Conservation (phyloP, 768 basidiomycete species). For the Boletus rex-veris region DNA sequence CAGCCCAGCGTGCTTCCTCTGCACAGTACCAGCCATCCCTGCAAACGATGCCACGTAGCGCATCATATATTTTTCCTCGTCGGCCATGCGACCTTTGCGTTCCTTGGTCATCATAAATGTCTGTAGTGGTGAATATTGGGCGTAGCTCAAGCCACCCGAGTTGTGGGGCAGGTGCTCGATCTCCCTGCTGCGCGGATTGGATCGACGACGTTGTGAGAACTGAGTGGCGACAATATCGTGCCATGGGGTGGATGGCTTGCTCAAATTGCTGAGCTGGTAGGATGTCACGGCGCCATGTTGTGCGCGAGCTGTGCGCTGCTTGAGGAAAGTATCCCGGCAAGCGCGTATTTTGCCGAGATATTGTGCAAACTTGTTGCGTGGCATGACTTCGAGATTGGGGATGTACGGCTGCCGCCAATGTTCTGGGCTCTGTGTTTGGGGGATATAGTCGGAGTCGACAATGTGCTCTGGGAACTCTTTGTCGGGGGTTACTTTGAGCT, state of each 20-base stretch:
- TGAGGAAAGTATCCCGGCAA: conserved; percentile 57
- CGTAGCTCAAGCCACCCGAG: conserved; percentile 60
- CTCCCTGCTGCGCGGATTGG: conserved; percentile 23
- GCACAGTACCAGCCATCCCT: conserved; percentile 26
- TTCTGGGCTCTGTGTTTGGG: conserved; percentile 13
- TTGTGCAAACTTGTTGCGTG: conserved; percentile 48
- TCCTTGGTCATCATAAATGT: conserved; percentile 47
- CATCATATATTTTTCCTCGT: conserved; percentile 19
- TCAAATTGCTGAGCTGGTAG: conserved; percentile 27
- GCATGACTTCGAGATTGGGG: conserved; percentile 62
- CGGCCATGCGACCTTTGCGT: conserved; percentile 58
- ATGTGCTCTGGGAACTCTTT: conserved; percentile 19
- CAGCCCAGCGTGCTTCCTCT: conserved; percentile 15
- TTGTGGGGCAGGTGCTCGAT: conserved; percentile 68
- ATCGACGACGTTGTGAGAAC: conserved; percentile 23
- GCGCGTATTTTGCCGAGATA: conserved; percentile 60
- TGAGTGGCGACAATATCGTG: conserved; percentile 22
- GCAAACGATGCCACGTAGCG: conserved; percentile 32
- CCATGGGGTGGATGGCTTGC: conserved; percentile 21
- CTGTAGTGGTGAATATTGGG: conserved; percentile 51
- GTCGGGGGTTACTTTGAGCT: conserved; percentile 37
- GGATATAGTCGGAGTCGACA: conserved; percentile 26
- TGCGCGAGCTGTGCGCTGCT: conserved; percentile 20
- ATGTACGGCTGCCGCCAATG: conserved; percentile 31
- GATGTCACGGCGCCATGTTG: conserved; percentile 19